phyloP scores from a whole-genome alignment of 1,284 basidiomycete genomes.

The Trichosporon asahii region DNA sequence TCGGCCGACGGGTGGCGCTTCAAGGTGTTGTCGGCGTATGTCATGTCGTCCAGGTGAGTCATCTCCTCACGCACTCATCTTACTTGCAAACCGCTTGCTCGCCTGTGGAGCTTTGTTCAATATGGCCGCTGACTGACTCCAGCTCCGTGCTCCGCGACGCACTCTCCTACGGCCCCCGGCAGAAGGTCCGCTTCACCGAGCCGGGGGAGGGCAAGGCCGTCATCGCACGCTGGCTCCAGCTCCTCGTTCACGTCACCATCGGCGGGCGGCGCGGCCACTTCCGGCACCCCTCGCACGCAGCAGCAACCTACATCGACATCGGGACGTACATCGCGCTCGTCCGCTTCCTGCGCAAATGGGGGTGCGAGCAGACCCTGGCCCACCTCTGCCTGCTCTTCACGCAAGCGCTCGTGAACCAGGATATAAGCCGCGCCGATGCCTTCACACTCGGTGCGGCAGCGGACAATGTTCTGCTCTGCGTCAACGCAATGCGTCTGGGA shows the following conservation, averaged over 20 bases:
- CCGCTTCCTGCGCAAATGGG: not conserved
- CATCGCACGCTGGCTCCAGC: not conserved
- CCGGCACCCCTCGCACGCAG: not conserved
- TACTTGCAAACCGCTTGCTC: no score
- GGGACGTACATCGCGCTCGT: conserved; percentile 1
- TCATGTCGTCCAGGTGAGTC: conserved; percentile 4
- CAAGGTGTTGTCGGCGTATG: not conserved
- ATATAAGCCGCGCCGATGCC: not conserved
- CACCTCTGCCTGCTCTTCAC: conserved; percentile 6
- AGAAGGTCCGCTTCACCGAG: not conserved
- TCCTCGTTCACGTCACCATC: not conserved
- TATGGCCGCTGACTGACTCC: no score
- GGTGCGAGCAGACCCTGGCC: not conserved
- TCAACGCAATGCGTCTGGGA: not conserved
- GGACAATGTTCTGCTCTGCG: not conserved
- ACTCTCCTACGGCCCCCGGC: not conserved
- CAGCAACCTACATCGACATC: not conserved
- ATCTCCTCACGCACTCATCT: no score
- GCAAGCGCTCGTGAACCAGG: conserved; percentile 6
- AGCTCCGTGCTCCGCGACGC: conserved; percentile 14
- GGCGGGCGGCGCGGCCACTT: conserved; percentile 1
- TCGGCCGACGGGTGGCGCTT: conserved; percentile 8
- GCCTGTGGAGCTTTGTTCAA: no score
- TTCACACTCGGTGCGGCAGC: not conserved
- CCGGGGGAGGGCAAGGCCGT: not conserved